A percentile compares a stretch with the other conserved stretches of the same genome.
phyloP scores from a whole-genome alignment of 2,329 filamentous ascomycete genomes.

The Ceratocystis eucalypticola region DNA sequence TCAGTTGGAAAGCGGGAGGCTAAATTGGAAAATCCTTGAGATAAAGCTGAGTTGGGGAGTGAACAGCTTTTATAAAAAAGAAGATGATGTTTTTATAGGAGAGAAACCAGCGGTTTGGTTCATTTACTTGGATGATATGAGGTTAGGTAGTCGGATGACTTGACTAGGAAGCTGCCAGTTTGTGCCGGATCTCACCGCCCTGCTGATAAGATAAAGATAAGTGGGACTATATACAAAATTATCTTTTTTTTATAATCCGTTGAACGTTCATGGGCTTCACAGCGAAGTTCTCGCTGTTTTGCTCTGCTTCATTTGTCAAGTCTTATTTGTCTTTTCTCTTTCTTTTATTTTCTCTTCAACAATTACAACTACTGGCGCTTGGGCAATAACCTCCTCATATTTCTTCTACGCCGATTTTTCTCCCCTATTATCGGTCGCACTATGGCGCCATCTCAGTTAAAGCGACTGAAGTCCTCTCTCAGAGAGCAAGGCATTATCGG shows the following conservation, averaged over 20 bases:
- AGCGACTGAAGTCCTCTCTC: slow-evolving; percentile 83
- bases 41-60: neutral
- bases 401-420: neutral
- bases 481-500: slow-evolving; percentile 80
- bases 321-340: neutral
- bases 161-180: neutral
- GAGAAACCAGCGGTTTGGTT: neutral
- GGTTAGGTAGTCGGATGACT: neutral
- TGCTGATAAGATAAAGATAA: slow-evolving; percentile 23
- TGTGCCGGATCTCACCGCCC: slow-evolving; percentile 14
- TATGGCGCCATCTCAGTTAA: slow-evolving; percentile 94
- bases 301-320: neutral
- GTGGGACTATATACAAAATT: slow-evolving; percentile 22
- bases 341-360: no score
- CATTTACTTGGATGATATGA: neutral
- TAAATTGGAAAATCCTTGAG: neutral
- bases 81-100: neutral
- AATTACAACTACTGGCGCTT: neutral
- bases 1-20: neutral
- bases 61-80: neutral
- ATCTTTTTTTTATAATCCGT: neutral
- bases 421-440: slow-evolving; percentile 22
- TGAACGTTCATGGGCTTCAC: neutral
- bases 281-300: neutral
- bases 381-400: neutral